Percentiles rank a stretch among this genome's conserved stretches.
phyloP scores from a whole-genome alignment of 208 protist species.

The Acanthamoeba sp. region DNA sequence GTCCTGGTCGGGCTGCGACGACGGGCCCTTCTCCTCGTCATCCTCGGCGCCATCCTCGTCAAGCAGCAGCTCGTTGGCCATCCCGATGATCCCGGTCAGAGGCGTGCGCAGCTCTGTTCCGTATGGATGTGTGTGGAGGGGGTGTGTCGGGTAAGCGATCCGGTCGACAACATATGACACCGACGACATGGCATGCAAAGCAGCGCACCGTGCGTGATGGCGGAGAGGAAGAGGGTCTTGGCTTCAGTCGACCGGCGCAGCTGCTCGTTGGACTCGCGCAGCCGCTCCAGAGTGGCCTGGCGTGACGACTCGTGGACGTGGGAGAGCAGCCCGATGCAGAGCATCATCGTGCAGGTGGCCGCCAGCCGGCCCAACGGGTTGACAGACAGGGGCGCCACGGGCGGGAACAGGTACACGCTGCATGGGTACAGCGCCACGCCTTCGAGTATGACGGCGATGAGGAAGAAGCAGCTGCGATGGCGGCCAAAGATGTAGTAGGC shows the following conservation, averaged over 20 bases:
- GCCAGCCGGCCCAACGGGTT: not conserved
- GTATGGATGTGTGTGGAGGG: not conserved
- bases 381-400: not conserved
- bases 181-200: no score
- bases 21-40: no score
- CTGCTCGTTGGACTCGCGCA: slow-evolving; percentile 61
- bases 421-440: slow-evolving; percentile 1
- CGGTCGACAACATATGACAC: no score
- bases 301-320: slow-evolving; percentile 37
- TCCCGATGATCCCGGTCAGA: slow-evolving; percentile 39
- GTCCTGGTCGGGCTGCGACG: not conserved
- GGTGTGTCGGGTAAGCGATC: not conserved
- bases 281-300: not conserved
- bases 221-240: slow-evolving; percentile 69
- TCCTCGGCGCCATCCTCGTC: no score
- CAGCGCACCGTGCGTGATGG: slow-evolving; percentile 28
- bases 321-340: slow-evolving; percentile 9
- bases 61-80: slow-evolving; percentile 63
- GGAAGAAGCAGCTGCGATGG: not conserved
- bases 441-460: not conserved
- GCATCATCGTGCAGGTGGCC: not conserved
- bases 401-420: not conserved
- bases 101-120: slow-evolving; percentile 54
- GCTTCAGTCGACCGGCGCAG: slow-evolving; percentile 20
- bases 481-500: slow-evolving; percentile 44